These are phyloP conservation scores for Lagenaria siceraria DNA, from an alignment of 306 rosid species.

Conservation along the genomic window DNA sequence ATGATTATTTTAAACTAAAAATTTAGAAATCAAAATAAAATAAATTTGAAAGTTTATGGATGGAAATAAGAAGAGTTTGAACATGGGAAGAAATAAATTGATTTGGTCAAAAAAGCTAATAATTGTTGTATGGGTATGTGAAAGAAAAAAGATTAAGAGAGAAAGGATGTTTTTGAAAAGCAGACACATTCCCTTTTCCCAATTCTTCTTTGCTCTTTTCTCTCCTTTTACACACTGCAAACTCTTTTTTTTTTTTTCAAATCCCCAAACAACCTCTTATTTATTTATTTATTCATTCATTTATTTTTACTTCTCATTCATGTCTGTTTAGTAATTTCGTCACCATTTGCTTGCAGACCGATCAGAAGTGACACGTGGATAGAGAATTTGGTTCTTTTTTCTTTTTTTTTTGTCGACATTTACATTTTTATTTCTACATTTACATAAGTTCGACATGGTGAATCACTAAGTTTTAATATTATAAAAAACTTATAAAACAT, in stretches of 20 bases:
- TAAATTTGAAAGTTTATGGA: too few species aligned
- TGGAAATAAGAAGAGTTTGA: too few species aligned
- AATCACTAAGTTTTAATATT: too few species aligned
- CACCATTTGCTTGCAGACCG: not conserved
- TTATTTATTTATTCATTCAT: not conserved
- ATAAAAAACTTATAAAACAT: too few species aligned
- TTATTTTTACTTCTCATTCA: not conserved
- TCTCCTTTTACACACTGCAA: not conserved
- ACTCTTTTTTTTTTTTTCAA: not conserved
- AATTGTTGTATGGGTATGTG: constrained; percentile 9
- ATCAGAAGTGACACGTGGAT: not conserved
- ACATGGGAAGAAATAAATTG: not conserved
- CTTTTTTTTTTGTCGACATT: too few species aligned
- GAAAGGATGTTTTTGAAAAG: constrained; percentile 24
- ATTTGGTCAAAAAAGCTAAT: constrained; percentile 38
- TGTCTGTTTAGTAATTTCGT: not conserved
- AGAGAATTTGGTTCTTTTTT: too few species aligned
- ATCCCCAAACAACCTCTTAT: not conserved
- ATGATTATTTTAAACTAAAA: too few species aligned
- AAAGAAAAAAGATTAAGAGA: not conserved
- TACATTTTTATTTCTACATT: too few species aligned
- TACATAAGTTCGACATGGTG: too few species aligned
- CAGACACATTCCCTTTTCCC: constrained; percentile 9
- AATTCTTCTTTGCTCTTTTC: not conserved
- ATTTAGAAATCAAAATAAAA: too few species aligned